Evolutionary conservation across 306 rosid species (phyloP).

Genomic region (Quercus bicolor): DNA sequence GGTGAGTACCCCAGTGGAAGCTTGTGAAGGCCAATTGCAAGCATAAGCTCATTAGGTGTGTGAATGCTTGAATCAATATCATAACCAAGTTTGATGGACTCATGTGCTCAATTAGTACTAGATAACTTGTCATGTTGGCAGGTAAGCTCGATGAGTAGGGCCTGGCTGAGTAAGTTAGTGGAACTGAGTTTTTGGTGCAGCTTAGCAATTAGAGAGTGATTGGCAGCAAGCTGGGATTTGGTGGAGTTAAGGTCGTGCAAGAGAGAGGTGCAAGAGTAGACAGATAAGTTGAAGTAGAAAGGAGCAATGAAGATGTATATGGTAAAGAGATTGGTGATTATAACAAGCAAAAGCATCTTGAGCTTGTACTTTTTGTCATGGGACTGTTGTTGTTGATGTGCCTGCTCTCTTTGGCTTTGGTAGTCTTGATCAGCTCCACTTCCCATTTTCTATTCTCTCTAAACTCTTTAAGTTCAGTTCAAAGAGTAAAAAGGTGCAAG

Average conservation of each 20-base stretch:
- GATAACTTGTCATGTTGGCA: conserved; percentile 32
- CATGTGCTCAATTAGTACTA: neutral
- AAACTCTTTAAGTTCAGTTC: neutral
- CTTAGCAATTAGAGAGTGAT: conserved; percentile 32
- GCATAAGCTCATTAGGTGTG: conserved; percentile 14
- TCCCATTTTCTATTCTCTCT: conserved; percentile 26
- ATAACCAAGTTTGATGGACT: conserved; percentile 1
- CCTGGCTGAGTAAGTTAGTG: conserved; percentile 39
- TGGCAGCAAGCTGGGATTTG: conserved; percentile 34
- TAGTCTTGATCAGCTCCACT: conserved; percentile 30
- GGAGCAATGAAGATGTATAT: conserved; percentile 41
- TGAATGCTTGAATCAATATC: neutral
- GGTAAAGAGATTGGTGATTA: conserved; percentile 39
- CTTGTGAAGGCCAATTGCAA: conserved; percentile 44
- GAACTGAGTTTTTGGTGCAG: conserved; percentile 42
- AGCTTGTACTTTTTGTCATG: conserved; percentile 20
- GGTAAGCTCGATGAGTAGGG: conserved; percentile 39
- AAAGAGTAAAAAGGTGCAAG: too few relatives aligned
- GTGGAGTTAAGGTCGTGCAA: conserved; percentile 40
- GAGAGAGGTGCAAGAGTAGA: conserved; percentile 7
- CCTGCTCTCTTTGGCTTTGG: conserved; percentile 19
- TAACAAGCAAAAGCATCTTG: conserved; percentile 28
- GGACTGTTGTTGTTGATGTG: conserved; percentile 1
- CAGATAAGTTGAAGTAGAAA: conserved; percentile 13
- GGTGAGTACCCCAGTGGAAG: conserved; percentile 38